Conservation (phyloP, 1,139 yeast species). For the Taiozyma sp. region DNA sequence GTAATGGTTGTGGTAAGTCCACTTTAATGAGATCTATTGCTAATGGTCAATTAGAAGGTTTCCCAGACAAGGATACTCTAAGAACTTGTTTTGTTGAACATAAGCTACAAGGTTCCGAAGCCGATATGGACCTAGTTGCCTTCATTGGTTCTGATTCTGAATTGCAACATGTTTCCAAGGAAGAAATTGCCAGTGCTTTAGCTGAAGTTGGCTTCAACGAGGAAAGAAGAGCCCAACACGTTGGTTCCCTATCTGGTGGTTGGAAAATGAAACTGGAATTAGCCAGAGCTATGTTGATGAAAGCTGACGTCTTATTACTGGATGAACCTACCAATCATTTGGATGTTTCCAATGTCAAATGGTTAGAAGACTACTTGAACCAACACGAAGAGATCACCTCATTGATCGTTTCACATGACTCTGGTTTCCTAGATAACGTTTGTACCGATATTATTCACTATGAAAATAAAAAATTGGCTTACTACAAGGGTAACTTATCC, state of each 20-base stretch:
- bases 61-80: slow-evolving; percentile 85
- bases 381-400: slow-evolving; percentile 86
- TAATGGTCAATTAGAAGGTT: slow-evolving; percentile 96
- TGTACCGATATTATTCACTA: slow-evolving; percentile 97
- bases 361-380: slow-evolving; percentile 86
- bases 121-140: slow-evolving; percentile 79
- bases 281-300: slow-evolving; percentile 98
- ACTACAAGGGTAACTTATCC: slow-evolving; percentile 93
- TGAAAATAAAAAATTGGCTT: slow-evolving; percentile 90
- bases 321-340: slow-evolving; percentile 99
- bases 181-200: slow-evolving; percentile 73
- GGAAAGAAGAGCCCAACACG: slow-evolving; percentile 82
- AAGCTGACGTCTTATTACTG: slow-evolving; percentile 88
- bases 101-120: slow-evolving; percentile 93
- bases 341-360: slow-evolving; percentile 89
- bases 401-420: slow-evolving; percentile 94
- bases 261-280: slow-evolving; percentile 98
- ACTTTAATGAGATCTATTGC: slow-evolving; percentile 97
- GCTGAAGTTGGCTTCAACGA: slow-evolving; percentile 87
- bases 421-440: slow-evolving; percentile 92
- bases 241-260: slow-evolving; percentile 96
- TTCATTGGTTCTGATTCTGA: slow-evolving; percentile 94
- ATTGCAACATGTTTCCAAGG: slow-evolving; percentile 52
- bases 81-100: slow-evolving; percentile 97
- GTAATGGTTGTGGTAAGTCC: slow-evolving; percentile 99